phyloP scores from a whole-genome alignment of 768 basidiomycete species.

The Mycena rebaudengoi region DNA sequence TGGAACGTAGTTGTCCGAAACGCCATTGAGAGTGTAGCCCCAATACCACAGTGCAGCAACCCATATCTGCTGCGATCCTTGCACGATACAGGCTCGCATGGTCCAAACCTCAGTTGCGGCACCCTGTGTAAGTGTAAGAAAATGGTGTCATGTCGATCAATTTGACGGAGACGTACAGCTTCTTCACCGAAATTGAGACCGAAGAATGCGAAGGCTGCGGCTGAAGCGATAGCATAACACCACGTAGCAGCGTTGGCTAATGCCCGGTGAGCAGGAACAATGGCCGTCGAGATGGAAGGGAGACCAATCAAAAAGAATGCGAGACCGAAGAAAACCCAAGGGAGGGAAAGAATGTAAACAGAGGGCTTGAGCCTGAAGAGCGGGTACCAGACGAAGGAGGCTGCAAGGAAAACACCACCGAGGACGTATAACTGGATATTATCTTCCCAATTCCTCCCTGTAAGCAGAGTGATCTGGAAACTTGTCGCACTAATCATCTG shows the following conservation, averaged over 20 bases:
- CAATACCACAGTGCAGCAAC: constrained; percentile 96
- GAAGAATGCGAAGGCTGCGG: constrained; percentile 93
- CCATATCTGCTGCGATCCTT: constrained; percentile 96
- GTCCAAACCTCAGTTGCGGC: constrained; percentile 97
- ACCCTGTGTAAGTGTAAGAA: constrained; percentile 56
- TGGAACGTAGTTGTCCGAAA: constrained; percentile 57
- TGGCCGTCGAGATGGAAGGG: constrained; percentile 72
- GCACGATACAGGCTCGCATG: constrained; percentile 89
- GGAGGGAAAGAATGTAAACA: constrained; percentile 83
- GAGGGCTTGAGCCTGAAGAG: constrained; percentile 91
- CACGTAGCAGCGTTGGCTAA: constrained; percentile 85
- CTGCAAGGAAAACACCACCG: constrained; percentile 86
- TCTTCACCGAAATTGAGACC: constrained; percentile 98
- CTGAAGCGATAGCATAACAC: constrained; percentile 92
- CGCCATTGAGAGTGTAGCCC: constrained; percentile 81
- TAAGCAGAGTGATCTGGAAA: constrained; percentile 92
- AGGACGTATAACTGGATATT: constrained; percentile 89
- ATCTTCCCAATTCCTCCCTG: constrained; percentile 85
- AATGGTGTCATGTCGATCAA: background rate
- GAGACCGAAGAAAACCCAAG: constrained; percentile 91
- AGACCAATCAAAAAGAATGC: constrained; percentile 93
- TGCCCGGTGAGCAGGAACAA: constrained; percentile 69
- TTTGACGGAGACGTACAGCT: constrained; percentile 68
- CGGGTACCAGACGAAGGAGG: constrained; percentile 89
- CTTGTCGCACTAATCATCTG: constrained; percentile 92